phyloP scores from a whole-genome alignment of 352 stramenopile genomes.

The Phytophthora pisi region DNA sequence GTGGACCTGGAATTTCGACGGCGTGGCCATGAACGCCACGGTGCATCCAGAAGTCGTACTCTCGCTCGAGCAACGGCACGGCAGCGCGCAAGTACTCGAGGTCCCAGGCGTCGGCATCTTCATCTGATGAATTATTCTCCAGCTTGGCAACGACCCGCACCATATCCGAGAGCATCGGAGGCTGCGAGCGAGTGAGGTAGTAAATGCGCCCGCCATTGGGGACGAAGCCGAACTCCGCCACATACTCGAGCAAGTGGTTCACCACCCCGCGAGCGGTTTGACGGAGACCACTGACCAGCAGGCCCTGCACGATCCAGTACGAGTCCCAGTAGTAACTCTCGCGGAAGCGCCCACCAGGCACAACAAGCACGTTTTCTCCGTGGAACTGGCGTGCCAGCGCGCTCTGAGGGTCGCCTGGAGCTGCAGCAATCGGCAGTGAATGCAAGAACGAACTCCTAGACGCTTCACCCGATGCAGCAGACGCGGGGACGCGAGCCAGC shows the following conservation, averaged over 20 bases:
- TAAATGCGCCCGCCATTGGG: constrained; percentile 92
- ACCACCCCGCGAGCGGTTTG: constrained; percentile 80
- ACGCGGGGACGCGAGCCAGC: constrained; percentile 51
- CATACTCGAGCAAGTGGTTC: constrained; percentile 88
- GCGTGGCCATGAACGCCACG: constrained; percentile 55
- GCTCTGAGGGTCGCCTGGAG: constrained; percentile 9
- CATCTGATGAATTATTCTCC: constrained; percentile 18
- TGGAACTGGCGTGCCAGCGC: constrained; percentile 24
- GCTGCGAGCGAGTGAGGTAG: constrained; percentile 90
- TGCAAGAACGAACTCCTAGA: constrained; percentile 30
- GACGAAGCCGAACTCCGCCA: constrained; percentile 86
- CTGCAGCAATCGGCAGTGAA: constrained; percentile 40
- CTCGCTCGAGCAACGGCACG: constrained; percentile 67
- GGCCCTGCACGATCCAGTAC: constrained; percentile 91
- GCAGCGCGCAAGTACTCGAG: constrained; percentile 50
- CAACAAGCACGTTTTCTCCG: constrained; percentile 67
- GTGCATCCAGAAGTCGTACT: constrained; percentile 89
- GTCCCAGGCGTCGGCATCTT: constrained; percentile 40
- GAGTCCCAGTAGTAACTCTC: constrained; percentile 95
- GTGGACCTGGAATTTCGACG: constrained; percentile 39
- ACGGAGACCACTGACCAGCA: constrained; percentile 80
- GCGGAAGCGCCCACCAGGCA: constrained; percentile 90
- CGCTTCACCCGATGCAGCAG: constrained; percentile 6
- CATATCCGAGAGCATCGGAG: constrained; percentile 92
- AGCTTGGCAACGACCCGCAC: constrained; percentile 54